These are phyloP conservation scores for Metschnikowia peoriensis DNA, from an alignment of 805 yeast species.

Conservation along the genomic window DNA sequence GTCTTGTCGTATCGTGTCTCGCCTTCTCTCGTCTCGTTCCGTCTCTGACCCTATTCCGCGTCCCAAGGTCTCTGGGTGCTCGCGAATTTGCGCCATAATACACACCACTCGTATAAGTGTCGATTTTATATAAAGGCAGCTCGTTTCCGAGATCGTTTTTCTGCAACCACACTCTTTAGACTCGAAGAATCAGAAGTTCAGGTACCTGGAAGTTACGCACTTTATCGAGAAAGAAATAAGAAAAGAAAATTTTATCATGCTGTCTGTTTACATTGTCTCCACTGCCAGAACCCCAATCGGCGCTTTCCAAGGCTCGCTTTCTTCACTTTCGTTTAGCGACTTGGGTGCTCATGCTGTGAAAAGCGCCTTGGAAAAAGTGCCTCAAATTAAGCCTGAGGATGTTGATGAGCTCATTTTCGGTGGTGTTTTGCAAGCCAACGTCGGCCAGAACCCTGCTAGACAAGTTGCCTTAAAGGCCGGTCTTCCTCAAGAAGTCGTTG, in stretches of 20 bases:
- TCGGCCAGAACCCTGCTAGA: constrained; percentile 98
- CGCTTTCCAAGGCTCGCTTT: constrained; percentile 80
- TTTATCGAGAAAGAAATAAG: not conserved
- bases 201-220: no score
- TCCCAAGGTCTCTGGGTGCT: not conserved
- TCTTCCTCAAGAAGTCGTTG: constrained; percentile 72
- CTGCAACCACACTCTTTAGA: not conserved
- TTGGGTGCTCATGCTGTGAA: constrained; percentile 91
- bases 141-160: not conserved
- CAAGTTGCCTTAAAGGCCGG: constrained; percentile 95
- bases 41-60: not conserved
- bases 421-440: constrained; percentile 86
- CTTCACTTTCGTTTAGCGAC: constrained; percentile 76
- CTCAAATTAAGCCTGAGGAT: constrained; percentile 69
- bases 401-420: constrained; percentile 94
- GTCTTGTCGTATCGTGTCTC: no score
- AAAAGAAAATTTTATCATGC: constrained; percentile 1
- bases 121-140: constrained; percentile 7
- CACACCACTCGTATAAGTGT: constrained; percentile 7
- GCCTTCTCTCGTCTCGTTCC: not conserved
- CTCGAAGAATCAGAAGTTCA: not conserved
- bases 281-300: constrained; percentile 96
- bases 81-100: not conserved
- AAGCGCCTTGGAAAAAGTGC: constrained; percentile 80
- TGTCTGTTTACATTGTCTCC: constrained; percentile 80